These are phyloP conservation scores for Blastomyces emzantsi DNA, from an alignment of 2,329 filamentous ascomycete species.

Conservation along the genomic window DNA sequence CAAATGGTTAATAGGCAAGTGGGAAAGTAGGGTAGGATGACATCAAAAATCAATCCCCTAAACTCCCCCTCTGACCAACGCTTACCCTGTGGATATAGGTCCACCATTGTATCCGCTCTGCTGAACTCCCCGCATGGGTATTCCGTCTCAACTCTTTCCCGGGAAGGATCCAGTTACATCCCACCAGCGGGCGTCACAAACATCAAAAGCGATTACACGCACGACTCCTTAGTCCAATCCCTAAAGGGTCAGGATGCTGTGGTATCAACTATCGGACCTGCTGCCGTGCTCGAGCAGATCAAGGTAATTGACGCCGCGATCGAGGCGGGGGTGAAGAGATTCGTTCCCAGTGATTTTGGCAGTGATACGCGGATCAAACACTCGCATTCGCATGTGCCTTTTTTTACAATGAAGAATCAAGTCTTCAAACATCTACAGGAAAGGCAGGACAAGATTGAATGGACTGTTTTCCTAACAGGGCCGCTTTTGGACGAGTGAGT, in stretches of 20 bases:
- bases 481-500: constrained; percentile 15
- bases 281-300: constrained; percentile 8
- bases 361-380: constrained; percentile 11
- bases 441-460: constrained; percentile 17
- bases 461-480: constrained; percentile 12
- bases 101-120: constrained; percentile 12
- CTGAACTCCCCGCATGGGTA: constrained; percentile 14
- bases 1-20: constrained; percentile 1
- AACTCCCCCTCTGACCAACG: background rate
- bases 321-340: constrained; percentile 10
- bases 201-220: constrained; percentile 18
- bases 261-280: constrained; percentile 16
- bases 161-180: constrained; percentile 13
- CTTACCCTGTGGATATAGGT: background rate
- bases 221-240: constrained; percentile 17
- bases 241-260: constrained; percentile 19
- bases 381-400: constrained; percentile 7
- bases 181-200: constrained; percentile 12
- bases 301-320: constrained; percentile 12
- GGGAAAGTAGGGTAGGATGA: constrained; percentile 9
- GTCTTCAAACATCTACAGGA: constrained; percentile 14
- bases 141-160: constrained; percentile 16
- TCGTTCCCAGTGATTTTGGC: constrained; percentile 12
- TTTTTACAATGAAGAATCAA: constrained; percentile 13
- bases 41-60: background rate